These are phyloP conservation scores for Trichoderma gracile DNA, from an alignment of 2,329 filamentous ascomycete genomes.

Conservation along the genomic window DNA sequence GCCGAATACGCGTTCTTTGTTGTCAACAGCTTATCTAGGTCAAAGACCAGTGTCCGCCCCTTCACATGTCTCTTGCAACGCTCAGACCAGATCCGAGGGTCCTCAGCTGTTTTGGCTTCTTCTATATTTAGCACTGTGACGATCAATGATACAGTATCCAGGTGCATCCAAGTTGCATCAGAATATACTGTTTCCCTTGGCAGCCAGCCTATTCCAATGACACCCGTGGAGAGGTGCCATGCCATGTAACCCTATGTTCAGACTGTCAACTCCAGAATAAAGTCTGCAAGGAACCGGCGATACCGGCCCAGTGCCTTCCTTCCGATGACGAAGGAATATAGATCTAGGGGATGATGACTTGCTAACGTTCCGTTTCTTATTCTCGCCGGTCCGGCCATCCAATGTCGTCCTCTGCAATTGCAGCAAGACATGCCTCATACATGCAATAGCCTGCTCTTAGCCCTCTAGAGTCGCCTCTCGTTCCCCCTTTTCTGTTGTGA, in stretches of 20 bases:
- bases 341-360: too few relatives aligned
- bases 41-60: too few relatives aligned
- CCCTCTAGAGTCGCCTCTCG: neutral
- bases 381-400: neutral
- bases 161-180: neutral
- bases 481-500: neutral
- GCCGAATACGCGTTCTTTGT: too few relatives aligned
- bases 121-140: too few relatives aligned
- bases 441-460: slow-evolving; percentile 4
- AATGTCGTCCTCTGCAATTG: neutral
- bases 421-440: neutral
- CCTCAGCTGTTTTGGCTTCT: neutral
- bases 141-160: neutral
- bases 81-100: neutral
- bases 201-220: neutral
- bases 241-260: too few relatives aligned
- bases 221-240: too few relatives aligned
- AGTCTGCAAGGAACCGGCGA: neutral
- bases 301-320: slow-evolving; percentile 11
- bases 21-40: too few relatives aligned
- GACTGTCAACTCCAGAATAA: too few relatives aligned
- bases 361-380: too few relatives aligned
- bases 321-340: too few relatives aligned
- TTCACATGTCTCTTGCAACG: neutral
- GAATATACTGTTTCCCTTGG: slow-evolving; percentile 1